A percentile compares a stretch with the other conserved stretches of the same genome.
Conservation (phyloP, 2,329 filamentous ascomycete genomes). For the Calonectria henricotiae region DNA sequence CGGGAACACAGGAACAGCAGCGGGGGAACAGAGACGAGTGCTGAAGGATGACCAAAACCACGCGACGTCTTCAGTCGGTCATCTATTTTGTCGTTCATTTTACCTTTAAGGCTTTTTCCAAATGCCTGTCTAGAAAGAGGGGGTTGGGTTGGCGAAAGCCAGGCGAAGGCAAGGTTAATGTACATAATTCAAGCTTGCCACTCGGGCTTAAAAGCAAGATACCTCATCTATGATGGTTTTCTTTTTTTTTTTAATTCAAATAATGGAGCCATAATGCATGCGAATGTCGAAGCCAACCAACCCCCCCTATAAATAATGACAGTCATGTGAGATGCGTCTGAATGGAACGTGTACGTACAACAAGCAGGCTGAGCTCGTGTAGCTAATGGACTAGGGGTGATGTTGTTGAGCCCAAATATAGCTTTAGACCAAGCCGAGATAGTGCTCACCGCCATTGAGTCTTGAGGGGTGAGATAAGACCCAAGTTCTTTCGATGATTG, state of each 20-base stretch:
- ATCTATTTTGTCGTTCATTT: conserved; percentile 48
- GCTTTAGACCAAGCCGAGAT: not conserved
- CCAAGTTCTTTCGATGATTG: not conserved
- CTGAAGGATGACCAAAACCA: conserved; percentile 35
- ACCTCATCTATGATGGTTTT: conserved; percentile 37
- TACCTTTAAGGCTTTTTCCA: conserved; percentile 31
- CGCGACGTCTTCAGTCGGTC: conserved; percentile 44
- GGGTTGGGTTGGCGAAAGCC: conserved; percentile 31
- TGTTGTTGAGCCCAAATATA: conserved; percentile 1
- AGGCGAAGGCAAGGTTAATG: conserved; percentile 35
- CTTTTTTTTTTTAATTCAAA: conserved; percentile 28
- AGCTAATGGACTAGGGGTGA: too few species aligned
- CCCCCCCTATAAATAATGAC: too few species aligned
- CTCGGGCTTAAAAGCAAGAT: conserved; percentile 46
- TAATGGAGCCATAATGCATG: conserved; percentile 10
- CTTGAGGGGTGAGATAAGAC: not conserved
- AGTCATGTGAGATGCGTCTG: not conserved
- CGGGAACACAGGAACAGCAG: conserved; percentile 14
- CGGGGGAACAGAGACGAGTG: conserved; percentile 36
- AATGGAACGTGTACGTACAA: not conserved
- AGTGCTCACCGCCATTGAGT: not conserved
- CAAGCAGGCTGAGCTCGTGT: not conserved
- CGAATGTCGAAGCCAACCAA: not conserved
- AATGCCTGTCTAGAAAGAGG: conserved; percentile 42
- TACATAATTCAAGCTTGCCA: conserved; percentile 47